phyloP scores from a whole-genome alignment of 2,329 filamentous ascomycete genomes.

The Aspergillus transmontanensis region DNA sequence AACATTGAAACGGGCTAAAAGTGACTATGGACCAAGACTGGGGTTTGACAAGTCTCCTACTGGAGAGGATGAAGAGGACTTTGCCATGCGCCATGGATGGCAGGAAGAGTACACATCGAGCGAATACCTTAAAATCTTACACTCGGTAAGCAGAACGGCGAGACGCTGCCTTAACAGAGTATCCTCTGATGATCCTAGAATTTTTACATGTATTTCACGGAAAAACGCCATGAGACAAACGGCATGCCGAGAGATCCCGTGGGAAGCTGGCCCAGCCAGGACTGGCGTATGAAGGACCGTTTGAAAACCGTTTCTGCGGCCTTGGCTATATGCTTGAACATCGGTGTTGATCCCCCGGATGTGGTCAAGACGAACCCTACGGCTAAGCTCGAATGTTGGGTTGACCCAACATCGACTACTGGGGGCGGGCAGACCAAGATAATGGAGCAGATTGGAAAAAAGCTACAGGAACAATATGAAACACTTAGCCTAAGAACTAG shows the following conservation, averaged over 20 bases:
- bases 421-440: conserved; percentile 75
- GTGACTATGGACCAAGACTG: conserved; percentile 53
- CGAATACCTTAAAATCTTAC: conserved; percentile 82
- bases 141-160: conserved; percentile 63
- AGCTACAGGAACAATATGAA: conserved; percentile 94
- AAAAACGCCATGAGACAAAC: conserved; percentile 94
- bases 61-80: conserved; percentile 53
- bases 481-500: conserved; percentile 91
- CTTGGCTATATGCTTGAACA: conserved; percentile 91
- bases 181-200: conserved; percentile 58
- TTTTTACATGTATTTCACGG: conserved; percentile 99
- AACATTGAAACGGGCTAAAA: conserved; percentile 53
- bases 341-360: conserved; percentile 95
- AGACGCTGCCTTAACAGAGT: not conserved
- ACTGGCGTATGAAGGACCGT: conserved; percentile 96
- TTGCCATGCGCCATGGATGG: conserved; percentile 78
- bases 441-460: conserved; percentile 92
- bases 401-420: conserved; percentile 80
- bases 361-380: conserved; percentile 94
- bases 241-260: conserved; percentile 72
- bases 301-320: conserved; percentile 96
- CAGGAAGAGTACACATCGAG: conserved; percentile 90
- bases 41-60: conserved; percentile 32
- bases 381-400: conserved; percentile 94
- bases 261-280: conserved; percentile 66